Evolutionary conservation across 2,329 filamentous ascomycete species (phyloP), one percentile per base, ranked within the genome.

Genomic region (Hymenoscyphus infarciens): DNA sequence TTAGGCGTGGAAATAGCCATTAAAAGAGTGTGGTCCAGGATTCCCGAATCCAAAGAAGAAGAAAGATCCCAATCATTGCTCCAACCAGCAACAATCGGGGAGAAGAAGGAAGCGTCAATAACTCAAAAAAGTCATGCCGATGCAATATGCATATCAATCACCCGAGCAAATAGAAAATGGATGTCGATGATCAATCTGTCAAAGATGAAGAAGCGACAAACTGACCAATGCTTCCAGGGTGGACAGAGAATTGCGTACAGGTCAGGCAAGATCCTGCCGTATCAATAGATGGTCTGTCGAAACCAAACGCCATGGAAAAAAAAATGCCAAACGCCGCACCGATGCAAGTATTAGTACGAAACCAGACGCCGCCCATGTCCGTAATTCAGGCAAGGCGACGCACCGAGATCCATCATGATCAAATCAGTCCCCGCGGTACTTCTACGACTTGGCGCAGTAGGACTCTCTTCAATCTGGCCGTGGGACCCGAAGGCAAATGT

Each of bases 401-500:
- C 35, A 22, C 19, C 68, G 62, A 68, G 68, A 56, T 64, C 70
- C 67, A 67, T 71, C 69, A 81, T 80, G 75, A 70, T 64, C 58
- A 67, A 68, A 31, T 61, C 63, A 56, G 61, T 54, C 7, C 64
- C 61, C 22, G 61, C 60, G 22, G 59, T 67, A 56, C 64, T 69
- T 55, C 70, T 69, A 62, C 73, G 71, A 57, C 66, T 69, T 1
- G 72, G 71, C 25, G 70, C 83, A 1, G 84, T 87, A 2, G 85
- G 85, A n/a, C 85, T 87, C 63, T 84, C 82, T 56, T 85, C 80
- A 54, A 83, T 75, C 67, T 78, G 74, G 53, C 82, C 79, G 59
- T 88, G 84, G 74, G 95, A 86, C 55, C 94, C 95, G 77, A 97
- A 98, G 31, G 95, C 94, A 80, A 95, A 99, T 1, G 95, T 99